phyloP scores from a whole-genome alignment of 2,329 filamentous ascomycete genomes.

The Pyrenophora graminea region DNA sequence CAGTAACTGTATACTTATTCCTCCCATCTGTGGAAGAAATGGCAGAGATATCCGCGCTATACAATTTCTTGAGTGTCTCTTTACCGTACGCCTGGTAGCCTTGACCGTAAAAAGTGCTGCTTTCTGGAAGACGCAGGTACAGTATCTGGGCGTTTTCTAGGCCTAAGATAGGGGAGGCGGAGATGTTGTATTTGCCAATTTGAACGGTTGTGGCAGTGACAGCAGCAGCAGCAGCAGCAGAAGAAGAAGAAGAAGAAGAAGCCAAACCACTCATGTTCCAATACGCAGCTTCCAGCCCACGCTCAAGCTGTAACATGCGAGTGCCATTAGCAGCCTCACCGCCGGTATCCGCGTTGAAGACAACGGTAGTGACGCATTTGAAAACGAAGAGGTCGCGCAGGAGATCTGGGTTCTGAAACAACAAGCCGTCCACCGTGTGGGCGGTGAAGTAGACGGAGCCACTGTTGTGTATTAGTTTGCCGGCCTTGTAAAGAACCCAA shows the following conservation, averaged over 20 bases:
- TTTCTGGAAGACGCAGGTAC: constrained; percentile 33
- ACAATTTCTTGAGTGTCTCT: constrained; percentile 30
- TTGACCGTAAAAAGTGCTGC: constrained; percentile 22
- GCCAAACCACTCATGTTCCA: constrained; percentile 23
- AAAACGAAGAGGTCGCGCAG: constrained; percentile 34
- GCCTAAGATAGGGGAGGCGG: constrained; percentile 13
- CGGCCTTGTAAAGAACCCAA: too few species aligned
- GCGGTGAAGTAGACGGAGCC: constrained; percentile 37
- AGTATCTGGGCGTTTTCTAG: constrained; percentile 28
- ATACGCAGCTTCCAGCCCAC: constrained; percentile 30
- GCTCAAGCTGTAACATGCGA: constrained; percentile 24
- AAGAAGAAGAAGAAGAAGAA: background rate
- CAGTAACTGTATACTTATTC: constrained; percentile 25
- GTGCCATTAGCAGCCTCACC: constrained; percentile 22
- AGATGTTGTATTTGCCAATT: constrained; percentile 14
- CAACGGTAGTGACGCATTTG: constrained; percentile 32
- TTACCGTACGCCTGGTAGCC: constrained; percentile 19
- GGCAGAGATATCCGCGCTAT: constrained; percentile 19
- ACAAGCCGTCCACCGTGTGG: constrained; percentile 30
- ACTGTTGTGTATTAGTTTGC: constrained; percentile 15
- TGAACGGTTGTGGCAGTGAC: constrained; percentile 1
- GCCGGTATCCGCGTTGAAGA: constrained; percentile 33
- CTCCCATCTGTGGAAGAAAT: constrained; percentile 25
- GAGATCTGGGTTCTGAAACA: constrained; percentile 38
- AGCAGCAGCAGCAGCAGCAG: too few species aligned